These are phyloP conservation scores for Grosmannia serpens DNA, from an alignment of 2,329 filamentous ascomycete species.

Conservation along the genomic window DNA sequence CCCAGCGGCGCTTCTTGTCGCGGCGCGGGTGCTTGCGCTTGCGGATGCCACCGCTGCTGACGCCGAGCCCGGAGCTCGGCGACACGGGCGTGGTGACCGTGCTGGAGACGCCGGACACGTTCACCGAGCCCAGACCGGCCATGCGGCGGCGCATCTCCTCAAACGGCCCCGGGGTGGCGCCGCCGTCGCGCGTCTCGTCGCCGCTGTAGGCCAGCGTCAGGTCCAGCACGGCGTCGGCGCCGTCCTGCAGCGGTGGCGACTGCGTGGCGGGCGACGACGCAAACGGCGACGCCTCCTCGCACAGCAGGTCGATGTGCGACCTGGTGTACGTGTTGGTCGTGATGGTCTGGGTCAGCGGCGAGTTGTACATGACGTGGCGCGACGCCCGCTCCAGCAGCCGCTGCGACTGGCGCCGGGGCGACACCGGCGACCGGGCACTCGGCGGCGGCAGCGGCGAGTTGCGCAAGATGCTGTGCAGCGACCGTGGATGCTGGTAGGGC, in stretches of 20 bases:
- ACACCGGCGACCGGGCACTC: slow-evolving; percentile 36
- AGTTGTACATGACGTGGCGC: slow-evolving; percentile 49
- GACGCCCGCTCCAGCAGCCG: slow-evolving; percentile 42
- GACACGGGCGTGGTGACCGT: slow-evolving; percentile 15
- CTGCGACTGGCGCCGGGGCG: slow-evolving; percentile 41
- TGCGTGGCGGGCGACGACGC: slow-evolving; percentile 32
- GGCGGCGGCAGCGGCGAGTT: slow-evolving; percentile 52
- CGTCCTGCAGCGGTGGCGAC: slow-evolving; percentile 15
- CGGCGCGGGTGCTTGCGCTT: slow-evolving; percentile 42
- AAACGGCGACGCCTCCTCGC: slow-evolving; percentile 42
- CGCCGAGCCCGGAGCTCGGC: slow-evolving; percentile 39
- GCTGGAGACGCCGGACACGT: too few relatives aligned
- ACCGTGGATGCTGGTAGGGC: slow-evolving; percentile 47
- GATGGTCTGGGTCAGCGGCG: slow-evolving; percentile 52
- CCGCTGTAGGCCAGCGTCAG: slow-evolving; percentile 37
- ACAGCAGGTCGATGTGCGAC: slow-evolving; percentile 52
- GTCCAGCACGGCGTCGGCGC: slow-evolving; percentile 36
- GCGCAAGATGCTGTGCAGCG: slow-evolving; percentile 52
- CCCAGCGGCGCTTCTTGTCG: slow-evolving; percentile 54
- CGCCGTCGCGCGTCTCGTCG: slow-evolving; percentile 47
- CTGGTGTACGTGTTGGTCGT: slow-evolving; percentile 49
- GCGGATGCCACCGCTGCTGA: slow-evolving; percentile 28
- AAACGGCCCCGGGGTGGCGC: slow-evolving; percentile 50
- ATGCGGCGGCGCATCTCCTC: slow-evolving; percentile 51
- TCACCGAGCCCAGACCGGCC: slow-evolving; percentile 31